Evolutionary conservation across 1,139 yeast species (phyloP).

Genomic region (Hemisphaericaspora xylofermentans): DNA sequence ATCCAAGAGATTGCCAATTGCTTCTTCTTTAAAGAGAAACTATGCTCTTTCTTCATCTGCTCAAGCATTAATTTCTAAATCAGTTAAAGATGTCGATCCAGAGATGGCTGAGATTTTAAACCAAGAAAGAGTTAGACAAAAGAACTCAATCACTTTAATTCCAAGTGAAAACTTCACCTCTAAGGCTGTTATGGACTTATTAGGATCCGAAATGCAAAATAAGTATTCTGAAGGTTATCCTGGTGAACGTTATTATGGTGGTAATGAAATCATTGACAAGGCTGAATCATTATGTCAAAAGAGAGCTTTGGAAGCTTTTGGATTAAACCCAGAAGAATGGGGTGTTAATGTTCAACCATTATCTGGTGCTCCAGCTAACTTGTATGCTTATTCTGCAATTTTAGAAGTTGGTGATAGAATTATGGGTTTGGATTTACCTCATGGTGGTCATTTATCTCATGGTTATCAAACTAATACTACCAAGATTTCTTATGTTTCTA

Average conservation of each 20-base stretch:
- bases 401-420: constrained; percentile 88
- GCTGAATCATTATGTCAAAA: constrained; percentile 88
- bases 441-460: constrained; percentile 95
- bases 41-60: constrained; percentile 53
- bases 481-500: constrained; percentile 87
- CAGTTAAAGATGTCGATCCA: constrained; percentile 72
- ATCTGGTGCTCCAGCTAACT: constrained; percentile 95
- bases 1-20: constrained; percentile 10
- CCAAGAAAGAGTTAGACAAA: constrained; percentile 80
- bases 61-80: constrained; percentile 57
- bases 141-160: constrained; percentile 84
- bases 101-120: constrained; percentile 77
- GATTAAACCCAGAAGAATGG: constrained; percentile 76
- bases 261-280: constrained; percentile 89
- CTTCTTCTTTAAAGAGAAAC: constrained; percentile 14
- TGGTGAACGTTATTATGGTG: constrained; percentile 96
- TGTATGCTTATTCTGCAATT: constrained; percentile 90
- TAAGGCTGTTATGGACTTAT: constrained; percentile 87
- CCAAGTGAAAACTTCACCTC: constrained; percentile 96
- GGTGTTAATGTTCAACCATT: constrained; percentile 95
- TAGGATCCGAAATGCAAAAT: constrained; percentile 96
- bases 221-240: constrained; percentile 99
- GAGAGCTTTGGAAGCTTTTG: constrained; percentile 86
- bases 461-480: constrained; percentile 90
- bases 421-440: constrained; percentile 96